Base-by-base conservation (phyloP, 768 basidiomycete species). In the Kwoniella heveanensis region DNA sequence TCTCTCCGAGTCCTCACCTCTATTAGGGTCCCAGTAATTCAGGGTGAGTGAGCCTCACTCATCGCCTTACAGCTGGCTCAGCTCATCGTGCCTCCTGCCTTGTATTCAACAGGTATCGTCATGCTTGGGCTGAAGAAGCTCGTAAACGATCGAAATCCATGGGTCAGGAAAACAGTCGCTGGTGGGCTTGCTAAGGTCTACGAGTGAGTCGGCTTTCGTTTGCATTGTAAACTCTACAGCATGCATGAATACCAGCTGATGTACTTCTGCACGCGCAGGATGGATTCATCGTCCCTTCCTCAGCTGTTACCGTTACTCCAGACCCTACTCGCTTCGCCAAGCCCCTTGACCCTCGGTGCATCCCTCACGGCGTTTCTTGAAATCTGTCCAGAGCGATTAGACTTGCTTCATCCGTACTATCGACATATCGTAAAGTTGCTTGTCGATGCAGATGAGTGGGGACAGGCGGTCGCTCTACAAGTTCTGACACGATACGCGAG, bases 391-490 rank as follows among this genome's bases (percentile, higher is more conserved):
- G 88, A 89, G 0, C 85, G 89, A 49, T 84, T 94, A 13, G 92
- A 95, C 73, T 86, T 96, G 13, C 80, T 99, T 1, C 96, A 99
- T 73, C 84, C 85, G 19, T 90, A 96, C 69, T 99, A 90, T 71
- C 84, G 94, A 24, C 86, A 90, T 26, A 82, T 93, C 29, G 96
- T 92, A 75, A 84, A 85, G 47, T 82, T 90, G n/a, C 82, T 98
- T 1, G 84, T 92, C 32, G 93, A 99, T 71, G 88, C 89, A 3
- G 96, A 99, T 71, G 95, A 96, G 77, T 99, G 96, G 96, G 93
- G 92, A 0, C 96, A 97, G 79, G 86, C 89, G 6, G 86, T 88
- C 50, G 79, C 92, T 21, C 83, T 95, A 64, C 85, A 88, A 48
- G 83, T 98, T 15, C 83, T 99, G 30, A 80, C 88, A 59, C 83